These are phyloP conservation scores for Lithohypha guttulata DNA, from an alignment of 2,329 filamentous ascomycete genomes.

Conservation along the genomic window DNA sequence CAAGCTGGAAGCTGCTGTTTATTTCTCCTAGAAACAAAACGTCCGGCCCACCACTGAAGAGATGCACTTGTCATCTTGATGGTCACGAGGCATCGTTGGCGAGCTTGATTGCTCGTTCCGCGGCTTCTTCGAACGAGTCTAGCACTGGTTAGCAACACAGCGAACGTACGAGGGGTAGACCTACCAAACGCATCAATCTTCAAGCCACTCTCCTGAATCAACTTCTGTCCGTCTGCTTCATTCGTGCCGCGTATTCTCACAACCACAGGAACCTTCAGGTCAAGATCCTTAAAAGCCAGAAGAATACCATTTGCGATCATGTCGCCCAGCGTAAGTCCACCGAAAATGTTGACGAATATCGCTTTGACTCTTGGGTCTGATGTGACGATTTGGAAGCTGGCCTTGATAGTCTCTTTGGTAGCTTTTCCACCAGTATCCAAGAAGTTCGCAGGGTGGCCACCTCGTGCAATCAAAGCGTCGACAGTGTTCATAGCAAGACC, in stretches of 20 bases:
- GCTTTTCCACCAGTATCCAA: conserved; percentile 85
- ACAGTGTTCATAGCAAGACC: conserved; percentile 87
- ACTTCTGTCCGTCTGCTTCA: conserved; percentile 56
- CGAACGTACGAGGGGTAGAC: background rate
- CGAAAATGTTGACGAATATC: conserved; percentile 63
- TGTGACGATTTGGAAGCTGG: conserved; percentile 63
- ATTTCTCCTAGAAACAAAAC: too few relatives aligned
- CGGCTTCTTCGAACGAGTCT: conserved; percentile 49
- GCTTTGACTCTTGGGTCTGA: conserved; percentile 61
- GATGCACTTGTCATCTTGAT: background rate
- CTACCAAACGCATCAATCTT: conserved; percentile 61
- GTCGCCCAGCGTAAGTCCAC: conserved; percentile 60
- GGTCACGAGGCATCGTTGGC: conserved; percentile 26
- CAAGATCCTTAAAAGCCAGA: conserved; percentile 58
- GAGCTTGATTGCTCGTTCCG: conserved; percentile 53
- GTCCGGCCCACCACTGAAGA: too few relatives aligned
- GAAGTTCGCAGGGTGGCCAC: conserved; percentile 68
- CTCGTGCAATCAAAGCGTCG: conserved; percentile 60
- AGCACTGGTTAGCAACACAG: conserved; percentile 1
- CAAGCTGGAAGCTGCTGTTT: too few relatives aligned
- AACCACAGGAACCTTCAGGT: conserved; percentile 60
- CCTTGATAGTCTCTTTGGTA: conserved; percentile 67
- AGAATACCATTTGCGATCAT: conserved; percentile 72
- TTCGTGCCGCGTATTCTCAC: conserved; percentile 66
- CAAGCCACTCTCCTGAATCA: conserved; percentile 59